Evolutionary conservation across 2,329 filamentous ascomycete species (phyloP).

Genomic region (Fonsecaea pugnacius): DNA sequence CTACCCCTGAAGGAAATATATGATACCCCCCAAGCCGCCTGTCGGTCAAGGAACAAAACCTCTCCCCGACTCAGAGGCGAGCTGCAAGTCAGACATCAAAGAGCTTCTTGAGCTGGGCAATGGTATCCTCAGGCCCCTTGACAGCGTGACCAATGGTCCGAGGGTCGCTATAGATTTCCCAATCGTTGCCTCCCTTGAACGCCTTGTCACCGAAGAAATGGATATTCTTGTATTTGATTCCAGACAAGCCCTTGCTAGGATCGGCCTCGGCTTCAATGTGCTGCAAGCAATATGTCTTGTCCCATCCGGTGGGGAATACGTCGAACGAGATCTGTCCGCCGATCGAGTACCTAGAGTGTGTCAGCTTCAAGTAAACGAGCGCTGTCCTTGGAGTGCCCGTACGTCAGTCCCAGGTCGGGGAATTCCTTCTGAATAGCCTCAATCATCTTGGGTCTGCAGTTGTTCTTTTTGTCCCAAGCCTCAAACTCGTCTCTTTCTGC

Average conservation of each 20-base stretch:
- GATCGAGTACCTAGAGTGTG: constrained; percentile 73
- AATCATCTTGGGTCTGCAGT: constrained; percentile 77
- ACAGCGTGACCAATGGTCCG: constrained; percentile 87
- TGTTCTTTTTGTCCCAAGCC: constrained; percentile 76
- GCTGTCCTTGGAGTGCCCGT: constrained; percentile 45
- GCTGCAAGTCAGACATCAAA: constrained; percentile 55
- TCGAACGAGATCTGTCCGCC: constrained; percentile 98
- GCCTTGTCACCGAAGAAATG: constrained; percentile 99
- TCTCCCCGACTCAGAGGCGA: constrained; percentile 18
- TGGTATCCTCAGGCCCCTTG: constrained; percentile 78
- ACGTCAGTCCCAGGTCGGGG: constrained; percentile 81
- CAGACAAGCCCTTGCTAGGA: constrained; percentile 64
- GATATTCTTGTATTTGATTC: constrained; percentile 74
- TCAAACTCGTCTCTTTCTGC: constrained; percentile 83
- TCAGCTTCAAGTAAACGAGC: constrained; percentile 10
- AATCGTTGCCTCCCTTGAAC: constrained; percentile 87
- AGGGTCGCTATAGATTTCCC: constrained; percentile 83
- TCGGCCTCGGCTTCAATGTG: constrained; percentile 81
- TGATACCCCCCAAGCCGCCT: neutral
- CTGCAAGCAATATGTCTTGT: constrained; percentile 94
- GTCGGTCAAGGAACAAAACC: neutral
- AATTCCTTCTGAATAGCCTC: constrained; percentile 78
- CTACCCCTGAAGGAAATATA: neutral
- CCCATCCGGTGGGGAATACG: constrained; percentile 95
- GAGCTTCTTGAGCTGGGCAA: constrained; percentile 75